Conservation (phyloP, 148 eudicot species). For the Vaccinium darrowii region DNA sequence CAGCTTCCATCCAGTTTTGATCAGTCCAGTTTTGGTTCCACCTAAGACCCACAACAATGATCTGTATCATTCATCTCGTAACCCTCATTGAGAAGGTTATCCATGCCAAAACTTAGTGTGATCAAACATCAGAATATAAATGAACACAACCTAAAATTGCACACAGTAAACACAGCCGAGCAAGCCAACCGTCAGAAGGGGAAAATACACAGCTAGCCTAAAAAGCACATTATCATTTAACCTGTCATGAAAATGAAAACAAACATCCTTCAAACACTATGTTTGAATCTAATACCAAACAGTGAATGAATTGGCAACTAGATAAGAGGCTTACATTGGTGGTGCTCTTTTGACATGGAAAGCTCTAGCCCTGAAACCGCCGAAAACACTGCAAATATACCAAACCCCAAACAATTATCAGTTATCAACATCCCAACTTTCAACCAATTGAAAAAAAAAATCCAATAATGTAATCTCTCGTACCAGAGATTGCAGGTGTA, state of each 20-base stretch:
- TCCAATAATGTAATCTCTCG: conserved; percentile 1
- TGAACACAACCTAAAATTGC: neutral
- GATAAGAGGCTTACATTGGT: conserved; percentile 50
- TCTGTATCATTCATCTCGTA: neutral
- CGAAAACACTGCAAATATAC: conserved; percentile 58
- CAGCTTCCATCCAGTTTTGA: neutral
- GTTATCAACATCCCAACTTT: conserved; percentile 1
- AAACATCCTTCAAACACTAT: conserved; percentile 1
- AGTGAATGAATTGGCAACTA: neutral
- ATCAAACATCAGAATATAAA: neutral
- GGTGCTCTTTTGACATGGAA: conserved; percentile 53
- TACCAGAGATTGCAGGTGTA: conserved; percentile 75
- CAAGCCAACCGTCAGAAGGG: neutral
- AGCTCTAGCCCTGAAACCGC: conserved; percentile 77
- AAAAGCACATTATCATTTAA: neutral
- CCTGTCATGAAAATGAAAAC: too few species aligned
- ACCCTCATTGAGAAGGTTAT: neutral
- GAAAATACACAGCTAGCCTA: neutral
- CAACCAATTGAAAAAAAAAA: neutral
- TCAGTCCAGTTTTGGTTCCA: neutral
- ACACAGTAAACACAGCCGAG: neutral
- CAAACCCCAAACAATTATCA: conserved; percentile 6
- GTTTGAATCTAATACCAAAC: neutral
- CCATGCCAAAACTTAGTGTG: neutral
- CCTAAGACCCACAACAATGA: neutral